Evolutionary conservation across 2,329 filamentous ascomycete species (phyloP), one percentile per base, ranked within the genome.

Genomic region (Paecilomyces sp.): DNA sequence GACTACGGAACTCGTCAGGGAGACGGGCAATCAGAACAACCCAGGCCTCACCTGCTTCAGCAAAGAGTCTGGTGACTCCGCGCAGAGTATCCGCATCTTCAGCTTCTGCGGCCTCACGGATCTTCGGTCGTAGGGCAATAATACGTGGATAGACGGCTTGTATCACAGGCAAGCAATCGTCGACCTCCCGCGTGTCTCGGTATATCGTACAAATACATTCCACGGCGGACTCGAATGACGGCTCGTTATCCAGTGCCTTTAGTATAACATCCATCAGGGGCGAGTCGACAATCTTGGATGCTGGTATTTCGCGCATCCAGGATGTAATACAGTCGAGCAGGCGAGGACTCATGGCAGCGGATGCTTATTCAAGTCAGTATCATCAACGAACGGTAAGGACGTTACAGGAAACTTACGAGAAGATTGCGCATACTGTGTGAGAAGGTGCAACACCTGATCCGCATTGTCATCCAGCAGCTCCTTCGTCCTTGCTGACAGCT

Each of bases 321-420:
- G 94, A 97, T 33, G 92, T 95, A 67, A 97, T 92, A 73, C 94
- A 97, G 69, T 97, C 91, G 73, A 97, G 87, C 55, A 99, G 83
- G 69, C 92, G 89, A 2, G 93, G 92, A 70, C 97, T 96, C 63
- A 88, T 88, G 8, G 91, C 85, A 25, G 93, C 92, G 55, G 85
- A 80, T 56, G 83, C 91, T 92, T 68, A 65, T 61, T 24, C 52
- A 33, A 61, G 70, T 51, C 54, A 31, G 33, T 31, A 54, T 50
- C 15, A 34, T 15, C 58, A n/a, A 55, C 36, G 12, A 9, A 47
- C 34, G 24, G 22, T 15, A 28, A 50, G 56, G 18, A 28, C 13
- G 31, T 33, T 33, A 61, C 41, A 55, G 33, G 22, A 30, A 18
- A 68, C 65, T 62, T 86, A 93, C 92, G 83, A 68, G 93, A 96